Base-by-base conservation (phyloP, 306 rosid species). In the Sicyos baderoa region DNA sequence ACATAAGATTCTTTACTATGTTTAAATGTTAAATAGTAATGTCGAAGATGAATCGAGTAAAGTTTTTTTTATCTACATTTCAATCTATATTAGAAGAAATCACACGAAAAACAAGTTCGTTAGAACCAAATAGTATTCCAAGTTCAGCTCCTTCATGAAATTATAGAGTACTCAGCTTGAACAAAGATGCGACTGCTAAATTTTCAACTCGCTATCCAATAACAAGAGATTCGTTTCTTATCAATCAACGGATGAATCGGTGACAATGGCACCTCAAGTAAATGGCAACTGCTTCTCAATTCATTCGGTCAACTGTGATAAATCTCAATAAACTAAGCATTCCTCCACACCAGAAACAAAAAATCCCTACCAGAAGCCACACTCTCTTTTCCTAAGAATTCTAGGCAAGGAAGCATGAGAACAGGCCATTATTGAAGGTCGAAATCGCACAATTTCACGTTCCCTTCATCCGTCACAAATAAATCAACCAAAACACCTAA, bases 251-350 rank as follows among this genome's bases (percentile, higher is more conserved):
- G 69, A 42, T 63, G 32, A 63, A 11, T 42, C 67, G 17, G 17
- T 42, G 71, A 19, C 71, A 47, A 35, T 21, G 18, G 19, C 71
- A 45, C 54, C 47, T 64, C 37, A 64, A 44, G 18, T 6, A 65
- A 65, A 65, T 22, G 71, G 47, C 40, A 45, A 65, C 54, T 14
- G 40, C 15, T 45, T 14, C 35, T 19, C 44, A 49, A 67, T 48
- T 49, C 35, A 67, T 49, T 48, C 16, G 57, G 72, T 67, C 72
- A 67, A 67, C 72, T 49, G 55, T 15, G 22, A 22, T 67, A 67
- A 67, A 67, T 47, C 55, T 48, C 72, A 15, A 48, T 47, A 49
- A 40, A 67, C 15, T 4, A 25, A 65, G 12, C 35, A 19, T 45
- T 19, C 54, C 54, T 50, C 52, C 32, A 18, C 13, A 44, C 70